A percentile compares a stretch with the other conserved stretches of the same genome.
Conservation (phyloP, 2,329 filamentous ascomycete species). For the Raffaelea ambrosiae region DNA sequence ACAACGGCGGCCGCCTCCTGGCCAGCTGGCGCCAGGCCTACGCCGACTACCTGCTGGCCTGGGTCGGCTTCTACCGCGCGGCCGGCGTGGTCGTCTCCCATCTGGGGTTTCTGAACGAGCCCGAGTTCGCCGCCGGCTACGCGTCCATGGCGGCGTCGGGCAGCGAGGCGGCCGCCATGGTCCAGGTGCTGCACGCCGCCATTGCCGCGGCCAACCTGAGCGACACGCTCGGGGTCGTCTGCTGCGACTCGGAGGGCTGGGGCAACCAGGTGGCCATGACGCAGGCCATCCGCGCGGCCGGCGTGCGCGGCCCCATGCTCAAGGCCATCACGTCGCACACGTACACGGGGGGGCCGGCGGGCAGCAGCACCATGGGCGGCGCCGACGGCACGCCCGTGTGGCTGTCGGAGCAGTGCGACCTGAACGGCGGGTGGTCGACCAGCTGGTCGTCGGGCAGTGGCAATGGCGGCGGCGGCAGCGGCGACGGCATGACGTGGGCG, state of each 20-base stretch:
- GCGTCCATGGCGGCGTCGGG: conserved; percentile 62
- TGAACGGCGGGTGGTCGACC: conserved; percentile 33
- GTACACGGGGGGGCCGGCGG: conserved; percentile 30
- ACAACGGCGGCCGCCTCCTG: conserved; percentile 19
- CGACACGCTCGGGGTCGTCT: conserved; percentile 20
- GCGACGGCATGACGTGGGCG: conserved; percentile 48
- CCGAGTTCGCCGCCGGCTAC: conserved; percentile 29
- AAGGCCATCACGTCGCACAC: conserved; percentile 22
- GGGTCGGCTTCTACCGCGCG: conserved; percentile 36
- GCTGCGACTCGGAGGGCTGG: conserved; percentile 32
- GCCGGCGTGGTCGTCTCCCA: conserved; percentile 34
- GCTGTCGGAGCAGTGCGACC: conserved; percentile 42
- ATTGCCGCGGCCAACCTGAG: conserved; percentile 20
- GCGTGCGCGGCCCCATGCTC: conserved; percentile 19
- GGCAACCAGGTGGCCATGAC: conserved; percentile 25
- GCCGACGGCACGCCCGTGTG: conserved; percentile 33
- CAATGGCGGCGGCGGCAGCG: conserved; percentile 26
- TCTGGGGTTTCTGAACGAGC: conserved; percentile 40
- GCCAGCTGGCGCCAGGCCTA: conserved; percentile 39
- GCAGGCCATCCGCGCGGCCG: conserved; percentile 23
- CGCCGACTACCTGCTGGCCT: conserved; percentile 38
- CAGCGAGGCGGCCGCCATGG: conserved; percentile 51
- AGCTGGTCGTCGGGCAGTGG: no score
- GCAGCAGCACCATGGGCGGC: conserved; percentile 21
- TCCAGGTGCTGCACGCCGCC: conserved; percentile 35